These are phyloP conservation scores for Metschnikowia continentalis DNA, from an alignment of 805 yeast genomes.

Conservation along the genomic window DNA sequence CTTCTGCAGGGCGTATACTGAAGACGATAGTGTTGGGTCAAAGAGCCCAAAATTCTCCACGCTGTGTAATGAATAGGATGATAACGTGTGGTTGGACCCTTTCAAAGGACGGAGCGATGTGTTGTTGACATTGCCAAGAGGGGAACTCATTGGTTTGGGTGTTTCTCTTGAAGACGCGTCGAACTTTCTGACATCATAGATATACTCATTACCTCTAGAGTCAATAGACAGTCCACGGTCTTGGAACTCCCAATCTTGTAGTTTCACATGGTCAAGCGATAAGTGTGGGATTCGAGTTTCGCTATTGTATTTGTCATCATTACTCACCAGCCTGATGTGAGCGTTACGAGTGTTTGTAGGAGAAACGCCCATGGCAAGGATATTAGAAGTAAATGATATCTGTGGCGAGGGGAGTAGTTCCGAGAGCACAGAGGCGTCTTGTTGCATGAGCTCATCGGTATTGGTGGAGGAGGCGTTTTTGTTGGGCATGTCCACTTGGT, in stretches of 20 bases:
- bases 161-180: constrained; percentile 16
- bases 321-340: not conserved
- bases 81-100: constrained; percentile 30
- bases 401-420: constrained; percentile 39
- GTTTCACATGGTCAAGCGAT: not conserved
- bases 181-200: constrained; percentile 22
- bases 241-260: not conserved
- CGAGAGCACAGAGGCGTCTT: constrained; percentile 28
- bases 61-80: constrained; percentile 12
- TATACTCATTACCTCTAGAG: constrained; percentile 1
- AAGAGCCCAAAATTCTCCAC: not conserved
- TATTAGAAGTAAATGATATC: constrained; percentile 15
- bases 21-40: not conserved
- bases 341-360: not conserved
- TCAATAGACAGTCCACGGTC: not conserved
- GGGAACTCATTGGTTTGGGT: constrained; percentile 11
- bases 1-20: not conserved
- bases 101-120: constrained; percentile 29
- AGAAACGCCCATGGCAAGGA: not conserved
- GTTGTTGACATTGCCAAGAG: constrained; percentile 12
- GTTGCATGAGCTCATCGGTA: constrained; percentile 29
- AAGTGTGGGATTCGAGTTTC: not conserved
- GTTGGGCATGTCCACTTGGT: not conserved
- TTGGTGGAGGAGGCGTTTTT: constrained; percentile 16
- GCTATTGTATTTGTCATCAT: not conserved